phyloP scores from a whole-genome alignment of 768 basidiomycete genomes.

The Hortiboletus flavorubellus region DNA sequence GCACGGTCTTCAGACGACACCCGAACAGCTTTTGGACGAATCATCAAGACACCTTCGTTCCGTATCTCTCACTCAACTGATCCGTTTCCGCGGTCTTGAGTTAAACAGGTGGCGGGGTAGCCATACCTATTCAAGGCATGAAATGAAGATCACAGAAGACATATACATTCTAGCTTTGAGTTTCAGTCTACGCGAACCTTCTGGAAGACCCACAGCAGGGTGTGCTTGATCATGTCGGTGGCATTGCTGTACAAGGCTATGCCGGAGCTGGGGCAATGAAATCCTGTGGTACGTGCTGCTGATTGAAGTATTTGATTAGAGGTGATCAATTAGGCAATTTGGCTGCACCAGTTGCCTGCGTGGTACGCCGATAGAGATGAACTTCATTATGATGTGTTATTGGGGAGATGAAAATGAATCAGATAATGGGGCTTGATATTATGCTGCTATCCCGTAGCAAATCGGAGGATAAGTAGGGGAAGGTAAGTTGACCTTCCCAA shows the following conservation, averaged over 20 bases:
- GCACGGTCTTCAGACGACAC: neutral
- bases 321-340: neutral
- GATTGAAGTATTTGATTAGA: neutral
- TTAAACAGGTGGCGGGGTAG: neutral
- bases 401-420: neutral
- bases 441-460: neutral
- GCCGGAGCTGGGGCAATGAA: conserved; percentile 6
- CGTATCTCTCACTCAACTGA: neutral
- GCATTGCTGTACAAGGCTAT: conserved; percentile 22
- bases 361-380: neutral
- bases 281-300: conserved; percentile 11
- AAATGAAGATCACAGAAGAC: conserved; percentile 5
- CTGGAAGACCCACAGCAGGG: neutral
- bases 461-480: neutral
- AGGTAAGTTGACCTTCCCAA: neutral
- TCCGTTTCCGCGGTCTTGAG: neutral
- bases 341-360: neutral
- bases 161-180: neutral
- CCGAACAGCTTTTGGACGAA: neutral
- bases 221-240: neutral
- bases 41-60: neutral
- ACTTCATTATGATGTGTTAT: neutral
- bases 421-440: neutral
- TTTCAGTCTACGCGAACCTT: neutral
- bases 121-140: neutral